phyloP scores from a whole-genome alignment of 2,329 filamentous ascomycete genomes.

The Sordariomycetes sp. region DNA sequence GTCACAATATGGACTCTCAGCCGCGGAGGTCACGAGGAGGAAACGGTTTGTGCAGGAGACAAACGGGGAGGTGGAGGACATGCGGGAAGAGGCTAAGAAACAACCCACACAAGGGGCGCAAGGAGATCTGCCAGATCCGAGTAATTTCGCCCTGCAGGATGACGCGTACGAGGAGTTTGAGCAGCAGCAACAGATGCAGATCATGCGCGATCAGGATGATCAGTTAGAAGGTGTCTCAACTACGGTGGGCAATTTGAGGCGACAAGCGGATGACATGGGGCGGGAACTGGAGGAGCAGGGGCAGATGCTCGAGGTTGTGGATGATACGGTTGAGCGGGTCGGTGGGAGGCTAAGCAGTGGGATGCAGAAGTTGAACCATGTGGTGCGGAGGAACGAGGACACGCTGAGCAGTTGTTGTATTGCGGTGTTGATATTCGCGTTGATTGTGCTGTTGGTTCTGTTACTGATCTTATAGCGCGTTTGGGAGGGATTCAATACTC shows the following conservation, averaged over 20 bases:
- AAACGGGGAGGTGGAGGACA: constrained; percentile 79
- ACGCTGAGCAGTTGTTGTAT: constrained; percentile 83
- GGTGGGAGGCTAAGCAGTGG: constrained; percentile 78
- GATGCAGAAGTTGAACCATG: constrained; percentile 74
- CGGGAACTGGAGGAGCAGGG: constrained; percentile 91
- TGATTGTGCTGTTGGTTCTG: constrained; percentile 79
- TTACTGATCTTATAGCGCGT: constrained; percentile 47
- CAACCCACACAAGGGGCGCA: constrained; percentile 16
- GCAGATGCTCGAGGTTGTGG: constrained; percentile 79
- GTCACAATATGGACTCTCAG: constrained; percentile 75
- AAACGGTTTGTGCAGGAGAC: constrained; percentile 80
- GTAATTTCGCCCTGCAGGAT: constrained; percentile 45
- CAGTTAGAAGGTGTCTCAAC: constrained; percentile 87
- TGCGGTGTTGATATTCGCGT: constrained; percentile 73
- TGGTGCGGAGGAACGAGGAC: constrained; percentile 89
- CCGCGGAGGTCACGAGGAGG: constrained; percentile 72
- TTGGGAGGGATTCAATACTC: not conserved
- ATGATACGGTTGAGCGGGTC: constrained; percentile 77
- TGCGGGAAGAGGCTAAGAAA: constrained; percentile 72
- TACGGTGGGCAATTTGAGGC: constrained; percentile 82
- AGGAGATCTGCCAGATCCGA: constrained; percentile 43
- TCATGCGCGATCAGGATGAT: constrained; percentile 92
- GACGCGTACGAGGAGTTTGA: constrained; percentile 72
- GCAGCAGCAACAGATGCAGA: constrained; percentile 79
- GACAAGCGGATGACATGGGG: constrained; percentile 93